Conservation (phyloP, 1,284 basidiomycete species). For the Trichosporon sp. region DNA sequence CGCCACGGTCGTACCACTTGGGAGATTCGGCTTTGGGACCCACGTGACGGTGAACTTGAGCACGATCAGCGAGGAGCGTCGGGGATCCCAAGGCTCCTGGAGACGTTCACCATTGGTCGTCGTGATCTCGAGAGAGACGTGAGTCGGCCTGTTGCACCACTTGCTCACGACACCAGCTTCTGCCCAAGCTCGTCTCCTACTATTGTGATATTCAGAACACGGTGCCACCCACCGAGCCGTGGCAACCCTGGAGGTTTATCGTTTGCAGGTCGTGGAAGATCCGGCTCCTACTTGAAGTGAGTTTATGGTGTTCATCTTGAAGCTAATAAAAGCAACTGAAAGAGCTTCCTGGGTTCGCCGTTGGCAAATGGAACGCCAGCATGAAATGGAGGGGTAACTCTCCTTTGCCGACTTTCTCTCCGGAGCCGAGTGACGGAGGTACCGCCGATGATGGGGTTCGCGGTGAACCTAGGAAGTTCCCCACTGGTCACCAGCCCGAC, state of each 20-base stretch:
- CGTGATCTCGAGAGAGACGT: conserved; percentile 29
- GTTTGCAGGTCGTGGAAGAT: conserved; percentile 19
- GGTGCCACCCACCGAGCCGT: conserved; percentile 14
- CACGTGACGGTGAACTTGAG: background rate
- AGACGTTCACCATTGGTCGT: conserved; percentile 17
- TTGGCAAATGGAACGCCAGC: conserved; percentile 23
- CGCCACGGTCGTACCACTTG: background rate
- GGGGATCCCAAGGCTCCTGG: background rate
- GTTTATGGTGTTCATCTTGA: background rate
- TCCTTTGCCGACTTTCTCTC: background rate
- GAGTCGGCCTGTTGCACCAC: conserved; percentile 18
- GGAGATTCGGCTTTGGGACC: background rate
- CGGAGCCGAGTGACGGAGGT: background rate
- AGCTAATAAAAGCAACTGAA: conserved; percentile 23
- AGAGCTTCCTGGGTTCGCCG: conserved; percentile 29
- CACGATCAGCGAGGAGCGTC: background rate
- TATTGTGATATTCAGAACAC: conserved; percentile 31
- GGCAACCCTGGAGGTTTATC: conserved; percentile 21
- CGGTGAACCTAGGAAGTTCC: background rate
- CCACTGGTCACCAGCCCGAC: background rate
- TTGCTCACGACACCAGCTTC: conserved; percentile 20
- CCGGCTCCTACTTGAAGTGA: conserved; percentile 11
- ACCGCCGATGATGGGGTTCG: background rate
- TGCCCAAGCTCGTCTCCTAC: conserved; percentile 28
- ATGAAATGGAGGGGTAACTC: conserved; percentile 11